Base-by-base conservation (phyloP, 441 rosid species). In the Erysimum cheiri region DNA sequence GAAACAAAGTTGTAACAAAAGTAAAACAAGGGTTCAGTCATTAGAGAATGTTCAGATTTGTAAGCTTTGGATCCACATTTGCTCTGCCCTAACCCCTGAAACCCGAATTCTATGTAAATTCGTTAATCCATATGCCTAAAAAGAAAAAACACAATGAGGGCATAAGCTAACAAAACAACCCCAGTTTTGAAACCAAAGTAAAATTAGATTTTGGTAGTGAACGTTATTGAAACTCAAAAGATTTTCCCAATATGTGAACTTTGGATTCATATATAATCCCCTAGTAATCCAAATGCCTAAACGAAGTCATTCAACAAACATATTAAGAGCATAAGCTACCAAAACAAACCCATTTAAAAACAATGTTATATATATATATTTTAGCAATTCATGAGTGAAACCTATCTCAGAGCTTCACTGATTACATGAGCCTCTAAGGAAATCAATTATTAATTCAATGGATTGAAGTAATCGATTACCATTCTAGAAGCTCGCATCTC, bases 401-500 rank as follows among this genome's bases (percentile, higher is more conserved):
- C 22, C n/a, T n/a, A 1, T 19, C 1, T 19, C 22, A 19, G 22
- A 19, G 22, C 22, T 19, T 19, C 24, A 22, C 24, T 22, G 46
- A 6, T 14, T 41, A 12, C 13, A 36, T 36, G 12, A 36, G 10
- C 22, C 50, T 46, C 1, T 22, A 48, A 48, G 22, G n/a, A 22
- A 22, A 10, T 22, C n/a, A 22, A 22, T 1, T 22, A 48, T 48
- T 48, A 36, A 67, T 13, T 12, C 5, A 2, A 33, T 7, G 3
- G 19, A 47, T 77, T 0, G 6, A 33, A 56, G 33, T 22, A 36
- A 36, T 8, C 2, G 41, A 12, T 10, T 26, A 93, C 96, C 94
- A 93, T 88, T 83, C 94, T 82, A 14, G 97, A 82, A 36, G 96
- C 93, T 8, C 96, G 92, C 97, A 88, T 89, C 80, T 93, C 97